Conservation (phyloP, 2,329 filamentous ascomycete genomes). For the Colletotrichum sp. region DNA sequence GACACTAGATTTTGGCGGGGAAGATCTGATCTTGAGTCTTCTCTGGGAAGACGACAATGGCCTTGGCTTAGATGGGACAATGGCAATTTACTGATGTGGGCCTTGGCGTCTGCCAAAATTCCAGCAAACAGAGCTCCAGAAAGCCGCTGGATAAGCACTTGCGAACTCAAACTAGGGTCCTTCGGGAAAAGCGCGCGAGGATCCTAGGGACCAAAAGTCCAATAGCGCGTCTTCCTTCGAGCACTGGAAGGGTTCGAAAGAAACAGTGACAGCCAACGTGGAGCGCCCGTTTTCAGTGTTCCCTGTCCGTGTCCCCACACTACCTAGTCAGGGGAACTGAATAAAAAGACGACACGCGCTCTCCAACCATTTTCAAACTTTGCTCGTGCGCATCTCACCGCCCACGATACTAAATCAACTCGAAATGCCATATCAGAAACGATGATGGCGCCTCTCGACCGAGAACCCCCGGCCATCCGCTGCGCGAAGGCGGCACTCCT, state of each 20-base stretch:
- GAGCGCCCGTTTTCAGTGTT: neutral
- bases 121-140: neutral
- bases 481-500: neutral
- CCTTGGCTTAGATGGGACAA: neutral
- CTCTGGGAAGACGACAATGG: neutral
- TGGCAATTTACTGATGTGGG: neutral
- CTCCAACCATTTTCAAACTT: neutral
- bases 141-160: neutral
- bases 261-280: neutral
- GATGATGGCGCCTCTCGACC: neutral
- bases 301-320: neutral
- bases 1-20: neutral
- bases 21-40: neutral
- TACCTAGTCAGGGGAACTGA: neutral
- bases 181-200: neutral
- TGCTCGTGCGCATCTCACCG: neutral
- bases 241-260: neutral
- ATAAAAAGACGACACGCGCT: neutral
- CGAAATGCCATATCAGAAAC: neutral
- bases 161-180: neutral
- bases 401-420: neutral
- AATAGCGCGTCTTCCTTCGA: neutral
- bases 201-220: neutral
- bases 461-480: too few relatives aligned
- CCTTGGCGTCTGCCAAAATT: neutral